Conservation (phyloP, 2,329 filamentous ascomycete species). For the Aspergillus quadricinctus region DNA sequence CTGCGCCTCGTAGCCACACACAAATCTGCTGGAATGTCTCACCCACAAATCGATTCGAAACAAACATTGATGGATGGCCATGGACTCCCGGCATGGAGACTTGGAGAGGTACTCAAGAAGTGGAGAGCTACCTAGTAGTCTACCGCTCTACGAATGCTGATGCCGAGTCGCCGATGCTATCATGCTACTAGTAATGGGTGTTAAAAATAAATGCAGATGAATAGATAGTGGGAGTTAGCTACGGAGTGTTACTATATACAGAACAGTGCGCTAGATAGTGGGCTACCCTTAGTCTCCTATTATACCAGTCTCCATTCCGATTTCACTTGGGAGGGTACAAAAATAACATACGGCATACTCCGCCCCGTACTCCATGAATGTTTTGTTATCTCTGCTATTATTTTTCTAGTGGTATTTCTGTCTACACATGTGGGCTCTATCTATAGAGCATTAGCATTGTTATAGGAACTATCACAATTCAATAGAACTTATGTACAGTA, state of each 20-base stretch:
- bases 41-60: conserved; percentile 14
- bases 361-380: too few species aligned
- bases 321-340: background rate
- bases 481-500: background rate
- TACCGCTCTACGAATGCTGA: background rate
- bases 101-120: background rate
- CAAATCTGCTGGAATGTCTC: conserved; percentile 21
- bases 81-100: too few species aligned
- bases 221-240: background rate
- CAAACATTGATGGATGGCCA: background rate
- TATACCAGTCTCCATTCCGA: background rate
- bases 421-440: background rate
- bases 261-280: background rate
- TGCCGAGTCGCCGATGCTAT: background rate
- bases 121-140: background rate
- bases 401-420: background rate
- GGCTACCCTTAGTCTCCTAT: background rate
- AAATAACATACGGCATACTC: too few species aligned
- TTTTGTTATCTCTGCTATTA: background rate
- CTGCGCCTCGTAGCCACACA: conserved; percentile 13
- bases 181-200: background rate
- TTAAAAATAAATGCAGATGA: background rate
- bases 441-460: background rate
- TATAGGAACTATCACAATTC: background rate
- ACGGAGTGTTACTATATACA: background rate